Conservation (phyloP, 768 basidiomycete species). For the Baorangia bicolor region DNA sequence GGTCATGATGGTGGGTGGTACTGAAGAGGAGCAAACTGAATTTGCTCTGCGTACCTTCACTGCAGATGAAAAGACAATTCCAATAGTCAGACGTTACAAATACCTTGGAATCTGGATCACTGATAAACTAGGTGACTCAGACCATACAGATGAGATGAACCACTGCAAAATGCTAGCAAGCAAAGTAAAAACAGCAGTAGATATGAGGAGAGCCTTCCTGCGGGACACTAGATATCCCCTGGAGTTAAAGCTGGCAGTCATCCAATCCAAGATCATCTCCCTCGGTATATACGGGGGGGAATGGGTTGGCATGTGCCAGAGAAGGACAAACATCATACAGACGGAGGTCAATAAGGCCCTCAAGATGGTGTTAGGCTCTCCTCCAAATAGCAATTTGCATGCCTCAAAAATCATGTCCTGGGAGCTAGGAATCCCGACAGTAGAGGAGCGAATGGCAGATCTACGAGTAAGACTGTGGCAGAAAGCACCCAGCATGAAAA, state of each 20-base stretch:
- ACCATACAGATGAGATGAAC: not conserved
- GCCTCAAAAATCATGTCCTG: not conserved
- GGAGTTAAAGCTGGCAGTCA: not conserved
- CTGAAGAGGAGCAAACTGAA: not conserved
- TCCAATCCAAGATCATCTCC: not conserved
- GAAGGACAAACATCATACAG: not conserved
- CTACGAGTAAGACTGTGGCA: not conserved
- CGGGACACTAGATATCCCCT: not conserved
- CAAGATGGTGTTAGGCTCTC: not conserved
- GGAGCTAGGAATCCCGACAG: not conserved
- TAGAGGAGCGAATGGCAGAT: not conserved
- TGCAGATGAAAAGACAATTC: not conserved
- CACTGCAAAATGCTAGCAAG: not conserved
- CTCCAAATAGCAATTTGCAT: not conserved
- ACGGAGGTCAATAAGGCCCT: not conserved
- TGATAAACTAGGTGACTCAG: not conserved
- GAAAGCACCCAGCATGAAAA: not conserved
- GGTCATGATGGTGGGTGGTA: not conserved
- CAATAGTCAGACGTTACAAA: not conserved
- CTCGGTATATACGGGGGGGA: not conserved
- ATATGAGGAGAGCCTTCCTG: not conserved
- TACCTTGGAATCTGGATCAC: not conserved
- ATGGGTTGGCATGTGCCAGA: not conserved
- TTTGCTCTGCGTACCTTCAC: not conserved
- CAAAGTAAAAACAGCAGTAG: not conserved